Conservation (phyloP, 139 green algal genomes). For the Closterium sp. region DNA sequence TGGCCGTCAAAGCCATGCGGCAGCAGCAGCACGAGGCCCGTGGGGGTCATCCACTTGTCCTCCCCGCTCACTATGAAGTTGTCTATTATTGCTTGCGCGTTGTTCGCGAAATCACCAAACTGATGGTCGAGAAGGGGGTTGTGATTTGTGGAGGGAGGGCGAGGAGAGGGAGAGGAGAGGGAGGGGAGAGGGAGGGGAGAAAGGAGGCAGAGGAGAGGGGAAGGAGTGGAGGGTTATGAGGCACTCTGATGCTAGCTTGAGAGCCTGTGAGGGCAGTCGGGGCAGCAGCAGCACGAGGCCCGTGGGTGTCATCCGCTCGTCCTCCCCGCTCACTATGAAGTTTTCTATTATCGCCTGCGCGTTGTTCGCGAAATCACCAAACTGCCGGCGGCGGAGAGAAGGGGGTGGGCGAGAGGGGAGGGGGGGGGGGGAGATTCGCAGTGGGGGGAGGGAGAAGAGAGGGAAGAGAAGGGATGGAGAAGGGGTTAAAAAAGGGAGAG, state of each 20-base stretch:
- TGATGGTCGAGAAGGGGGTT: no score
- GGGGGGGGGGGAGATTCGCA: not conserved
- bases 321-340: conserved; percentile 70
- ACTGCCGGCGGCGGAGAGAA: no score
- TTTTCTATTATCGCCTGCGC: conserved; percentile 64
- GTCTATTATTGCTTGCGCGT: conserved; percentile 64
- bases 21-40: conserved; percentile 73
- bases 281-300: conserved; percentile 80
- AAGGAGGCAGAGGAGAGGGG: not conserved
- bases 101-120: conserved; percentile 98
- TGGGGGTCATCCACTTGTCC: conserved; percentile 85
- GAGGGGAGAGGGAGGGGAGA: not conserved
- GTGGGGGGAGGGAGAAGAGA: conserved; percentile 60
- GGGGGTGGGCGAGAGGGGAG: not conserved
- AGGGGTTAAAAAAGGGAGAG: no score
- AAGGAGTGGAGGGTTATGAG: not conserved
- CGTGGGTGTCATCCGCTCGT: conserved; percentile 83
- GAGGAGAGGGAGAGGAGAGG: not conserved
- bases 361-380: conserved; percentile 97
- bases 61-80: conserved; percentile 68
- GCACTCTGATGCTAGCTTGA: no score
- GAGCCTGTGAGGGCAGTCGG: not conserved
- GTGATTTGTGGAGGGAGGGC: no score
- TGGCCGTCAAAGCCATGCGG: conserved; percentile 86
- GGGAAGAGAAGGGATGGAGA: conserved; percentile 2